These are phyloP conservation scores for Biancaea sappan DNA, from an alignment of 306 rosid genomes.

Conservation along the genomic window DNA sequence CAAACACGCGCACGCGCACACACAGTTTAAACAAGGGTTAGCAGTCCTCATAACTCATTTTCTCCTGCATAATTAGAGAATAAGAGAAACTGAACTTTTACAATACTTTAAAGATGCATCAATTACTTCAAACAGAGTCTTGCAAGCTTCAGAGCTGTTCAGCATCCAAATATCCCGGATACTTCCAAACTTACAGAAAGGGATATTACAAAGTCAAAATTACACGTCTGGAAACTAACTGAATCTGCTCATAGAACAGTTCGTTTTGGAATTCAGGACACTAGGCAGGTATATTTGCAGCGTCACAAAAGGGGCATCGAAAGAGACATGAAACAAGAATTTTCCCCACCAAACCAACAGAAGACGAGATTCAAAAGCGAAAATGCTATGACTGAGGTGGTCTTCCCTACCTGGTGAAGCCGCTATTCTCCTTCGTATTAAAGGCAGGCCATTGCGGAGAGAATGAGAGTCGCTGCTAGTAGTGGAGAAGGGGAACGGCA, in stretches of 20 bases:
- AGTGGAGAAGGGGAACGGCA: background rate
- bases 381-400: background rate
- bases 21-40: slow-evolving; percentile 14
- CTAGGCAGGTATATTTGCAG: background rate
- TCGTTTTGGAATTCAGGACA: background rate
- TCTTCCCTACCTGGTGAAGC: background rate
- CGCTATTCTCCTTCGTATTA: background rate
- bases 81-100: background rate
- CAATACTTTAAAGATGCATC: background rate
- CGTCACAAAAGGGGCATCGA: background rate
- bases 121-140: slow-evolving; percentile 2
- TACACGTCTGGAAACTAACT: background rate
- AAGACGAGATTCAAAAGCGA: background rate
- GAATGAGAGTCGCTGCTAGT: background rate
- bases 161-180: background rate
- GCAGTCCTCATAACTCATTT: slow-evolving; percentile 7
- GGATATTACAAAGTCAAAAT: background rate
- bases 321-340: background rate
- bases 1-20: too few species aligned
- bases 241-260: background rate
- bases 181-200: too few species aligned
- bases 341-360: background rate
- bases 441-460: background rate
- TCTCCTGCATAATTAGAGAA: background rate
- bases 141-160: background rate